phyloP scores from a whole-genome alignment of 2,329 filamentous ascomycete species.

The Ambrosiella cleistominuta region DNA sequence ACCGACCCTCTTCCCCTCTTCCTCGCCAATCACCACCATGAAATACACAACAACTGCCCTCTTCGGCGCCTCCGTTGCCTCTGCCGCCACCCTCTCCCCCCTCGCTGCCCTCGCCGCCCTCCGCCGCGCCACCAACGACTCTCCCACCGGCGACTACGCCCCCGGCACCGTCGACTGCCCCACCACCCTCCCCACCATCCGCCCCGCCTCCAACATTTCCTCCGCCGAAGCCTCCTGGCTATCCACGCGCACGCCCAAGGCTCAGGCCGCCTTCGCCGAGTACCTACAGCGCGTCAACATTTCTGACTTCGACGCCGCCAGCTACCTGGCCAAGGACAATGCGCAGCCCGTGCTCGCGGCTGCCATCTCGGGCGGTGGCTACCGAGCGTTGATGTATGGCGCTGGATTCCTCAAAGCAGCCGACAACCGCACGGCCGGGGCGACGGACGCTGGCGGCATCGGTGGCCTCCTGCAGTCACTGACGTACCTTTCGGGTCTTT shows the following conservation, averaged over 20 bases:
- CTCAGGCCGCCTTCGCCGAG: slow-evolving; percentile 54
- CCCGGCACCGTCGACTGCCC: slow-evolving; percentile 55
- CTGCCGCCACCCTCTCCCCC: slow-evolving; percentile 3
- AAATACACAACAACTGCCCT: slow-evolving; percentile 5
- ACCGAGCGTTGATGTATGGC: slow-evolving; percentile 70
- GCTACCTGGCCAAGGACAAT: slow-evolving; percentile 41
- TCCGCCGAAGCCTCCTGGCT: slow-evolving; percentile 64
- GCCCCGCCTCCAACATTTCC: slow-evolving; percentile 37
- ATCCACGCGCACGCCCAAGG: slow-evolving; percentile 49
- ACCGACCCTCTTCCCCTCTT: background rate
- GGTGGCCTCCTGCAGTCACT: slow-evolving; percentile 66
- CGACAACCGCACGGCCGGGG: slow-evolving; percentile 46
- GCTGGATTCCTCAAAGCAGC: slow-evolving; percentile 66
- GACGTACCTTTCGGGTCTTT: slow-evolving; percentile 67
- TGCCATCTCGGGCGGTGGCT: slow-evolving; percentile 69
- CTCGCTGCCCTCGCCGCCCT: background rate
- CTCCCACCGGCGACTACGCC: slow-evolving; percentile 45
- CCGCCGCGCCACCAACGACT: slow-evolving; percentile 21
- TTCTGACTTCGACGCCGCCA: slow-evolving; percentile 54
- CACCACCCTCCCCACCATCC: slow-evolving; percentile 46
- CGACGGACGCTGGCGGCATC: slow-evolving; percentile 41
- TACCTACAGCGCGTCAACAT: slow-evolving; percentile 59
- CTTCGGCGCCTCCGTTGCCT: slow-evolving; percentile 8
- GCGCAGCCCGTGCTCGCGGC: slow-evolving; percentile 46
- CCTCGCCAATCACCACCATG: slow-evolving; percentile 3